Conservation (phyloP, 108 stramenopile species). For the Pseudonitzschia delicatissima region DNA sequence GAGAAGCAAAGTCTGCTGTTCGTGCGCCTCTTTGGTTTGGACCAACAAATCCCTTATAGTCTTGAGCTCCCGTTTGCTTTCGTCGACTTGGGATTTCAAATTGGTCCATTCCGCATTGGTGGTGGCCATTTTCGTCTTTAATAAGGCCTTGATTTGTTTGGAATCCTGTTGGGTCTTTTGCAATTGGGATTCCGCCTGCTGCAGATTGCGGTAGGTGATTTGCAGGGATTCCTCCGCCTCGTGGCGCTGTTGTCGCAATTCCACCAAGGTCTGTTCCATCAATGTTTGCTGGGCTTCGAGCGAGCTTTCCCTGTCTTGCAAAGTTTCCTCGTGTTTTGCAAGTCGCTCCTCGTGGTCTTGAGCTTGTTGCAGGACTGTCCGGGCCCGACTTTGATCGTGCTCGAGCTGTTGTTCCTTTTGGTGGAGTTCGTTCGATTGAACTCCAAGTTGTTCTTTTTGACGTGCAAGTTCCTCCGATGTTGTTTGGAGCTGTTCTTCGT, state of each 20-base stretch:
- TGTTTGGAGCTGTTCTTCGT: background rate
- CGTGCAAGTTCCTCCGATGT: conserved; percentile 5
- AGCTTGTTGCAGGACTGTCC: conserved; percentile 8
- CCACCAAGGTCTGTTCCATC: conserved; percentile 31
- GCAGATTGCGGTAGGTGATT: conserved; percentile 20
- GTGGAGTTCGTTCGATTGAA: conserved; percentile 7
- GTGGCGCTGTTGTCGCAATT: conserved; percentile 22
- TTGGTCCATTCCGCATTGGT: conserved; percentile 25
- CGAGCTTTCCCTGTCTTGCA: conserved; percentile 13
- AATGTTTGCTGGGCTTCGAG: conserved; percentile 23
- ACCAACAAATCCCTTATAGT: background rate
- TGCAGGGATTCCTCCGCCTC: conserved; percentile 30
- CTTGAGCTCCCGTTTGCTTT: conserved; percentile 10
- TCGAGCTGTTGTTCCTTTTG: conserved; percentile 16
- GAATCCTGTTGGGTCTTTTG: conserved; percentile 15
- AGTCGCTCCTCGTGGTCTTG: conserved; percentile 14
- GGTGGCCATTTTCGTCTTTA: conserved; percentile 30
- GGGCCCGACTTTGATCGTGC: conserved; percentile 4
- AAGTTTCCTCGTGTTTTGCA: conserved; percentile 7
- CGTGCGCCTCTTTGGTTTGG: conserved; percentile 2
- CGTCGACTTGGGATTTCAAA: conserved; percentile 19
- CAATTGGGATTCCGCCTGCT: conserved; percentile 20
- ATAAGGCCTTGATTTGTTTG: conserved; percentile 31
- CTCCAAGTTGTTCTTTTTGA: conserved; percentile 9
- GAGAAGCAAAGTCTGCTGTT: background rate